These are phyloP conservation scores for Globisporangium parvum DNA, from an alignment of 352 stramenopile species.

Conservation along the genomic window DNA sequence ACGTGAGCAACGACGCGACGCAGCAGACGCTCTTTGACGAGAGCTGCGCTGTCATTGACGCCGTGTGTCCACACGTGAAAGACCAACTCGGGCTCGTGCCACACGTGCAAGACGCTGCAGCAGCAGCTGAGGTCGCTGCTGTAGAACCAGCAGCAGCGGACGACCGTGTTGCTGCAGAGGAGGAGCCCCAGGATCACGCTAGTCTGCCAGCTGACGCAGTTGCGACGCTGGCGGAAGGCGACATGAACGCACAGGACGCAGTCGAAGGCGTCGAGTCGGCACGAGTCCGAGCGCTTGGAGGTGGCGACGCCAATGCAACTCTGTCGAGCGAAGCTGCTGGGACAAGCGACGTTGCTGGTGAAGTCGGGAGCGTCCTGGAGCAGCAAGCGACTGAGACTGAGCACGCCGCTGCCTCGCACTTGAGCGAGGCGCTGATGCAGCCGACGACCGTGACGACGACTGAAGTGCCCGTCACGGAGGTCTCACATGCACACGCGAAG, in stretches of 20 bases:
- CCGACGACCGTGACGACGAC: neutral
- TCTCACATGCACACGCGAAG: slow-evolving; percentile 21
- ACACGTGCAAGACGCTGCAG: slow-evolving; percentile 8
- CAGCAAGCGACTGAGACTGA: neutral
- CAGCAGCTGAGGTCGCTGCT: no score
- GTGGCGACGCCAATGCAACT: neutral
- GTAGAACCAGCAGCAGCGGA: neutral
- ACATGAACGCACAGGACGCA: neutral
- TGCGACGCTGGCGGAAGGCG: neutral
- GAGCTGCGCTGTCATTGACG: slow-evolving; percentile 66
- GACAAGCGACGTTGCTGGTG: neutral
- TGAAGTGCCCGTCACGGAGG: neutral
- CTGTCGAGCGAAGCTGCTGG: no score
- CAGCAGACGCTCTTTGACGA: slow-evolving; percentile 57
- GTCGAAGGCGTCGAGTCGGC: neutral
- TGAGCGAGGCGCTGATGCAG: no score
- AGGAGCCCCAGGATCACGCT: neutral
- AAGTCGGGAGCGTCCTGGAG: neutral
- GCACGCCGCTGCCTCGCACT: no score
- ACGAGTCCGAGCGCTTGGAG: no score
- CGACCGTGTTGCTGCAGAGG: neutral
- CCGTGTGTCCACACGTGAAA: slow-evolving; percentile 69
- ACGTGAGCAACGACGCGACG: slow-evolving; percentile 30
- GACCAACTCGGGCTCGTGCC: slow-evolving; percentile 62
- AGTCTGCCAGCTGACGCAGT: neutral